These are phyloP conservation scores for Aureobasidium uvarum DNA, from an alignment of 2,329 filamentous ascomycete genomes.

Conservation along the genomic window DNA sequence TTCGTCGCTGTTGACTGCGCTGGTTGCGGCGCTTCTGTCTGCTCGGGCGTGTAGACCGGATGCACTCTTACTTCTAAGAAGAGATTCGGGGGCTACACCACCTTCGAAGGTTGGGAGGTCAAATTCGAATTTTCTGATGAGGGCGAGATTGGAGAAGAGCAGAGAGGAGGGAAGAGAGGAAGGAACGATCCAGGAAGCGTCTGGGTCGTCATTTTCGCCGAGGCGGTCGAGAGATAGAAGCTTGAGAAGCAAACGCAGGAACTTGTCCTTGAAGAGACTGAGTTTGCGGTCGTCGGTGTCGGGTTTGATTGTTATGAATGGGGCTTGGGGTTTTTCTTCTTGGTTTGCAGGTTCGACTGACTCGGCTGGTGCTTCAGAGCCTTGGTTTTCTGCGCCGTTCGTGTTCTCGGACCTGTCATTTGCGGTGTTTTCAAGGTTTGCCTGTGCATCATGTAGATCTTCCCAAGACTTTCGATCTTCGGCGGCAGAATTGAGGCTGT, in stretches of 20 bases:
- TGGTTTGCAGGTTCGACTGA: slow-evolving; percentile 23
- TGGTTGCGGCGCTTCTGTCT: slow-evolving; percentile 12
- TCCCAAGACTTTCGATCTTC: slow-evolving; percentile 77
- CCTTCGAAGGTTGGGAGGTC: slow-evolving; percentile 75
- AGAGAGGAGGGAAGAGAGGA: slow-evolving; percentile 61
- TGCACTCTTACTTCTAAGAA: slow-evolving; percentile 69
- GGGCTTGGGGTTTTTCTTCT: slow-evolving; percentile 42
- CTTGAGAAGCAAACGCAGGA: slow-evolving; percentile 79
- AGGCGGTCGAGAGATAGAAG: slow-evolving; percentile 68
- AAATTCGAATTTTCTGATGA: slow-evolving; percentile 76
- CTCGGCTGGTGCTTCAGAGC: not conserved
- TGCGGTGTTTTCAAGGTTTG: slow-evolving; percentile 35
- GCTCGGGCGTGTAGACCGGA: slow-evolving; percentile 32
- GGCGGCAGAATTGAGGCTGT: slow-evolving; percentile 64
- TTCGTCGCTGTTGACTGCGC: slow-evolving; percentile 27
- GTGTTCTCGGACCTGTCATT: slow-evolving; percentile 16
- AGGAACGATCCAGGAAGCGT: slow-evolving; percentile 77
- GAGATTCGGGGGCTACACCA: slow-evolving; percentile 69
- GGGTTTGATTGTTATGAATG: slow-evolving; percentile 58
- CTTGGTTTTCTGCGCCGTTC: not conserved
- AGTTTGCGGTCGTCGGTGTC: slow-evolving; percentile 65
- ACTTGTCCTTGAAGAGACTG: slow-evolving; percentile 85
- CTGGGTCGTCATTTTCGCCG: slow-evolving; percentile 66
- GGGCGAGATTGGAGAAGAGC: slow-evolving; percentile 66
- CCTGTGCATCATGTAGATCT: slow-evolving; percentile 62